Evolutionary conservation across 495 filamentous ascomycete genomes (phyloP).

Genomic region (Penicillium tannophilum): DNA sequence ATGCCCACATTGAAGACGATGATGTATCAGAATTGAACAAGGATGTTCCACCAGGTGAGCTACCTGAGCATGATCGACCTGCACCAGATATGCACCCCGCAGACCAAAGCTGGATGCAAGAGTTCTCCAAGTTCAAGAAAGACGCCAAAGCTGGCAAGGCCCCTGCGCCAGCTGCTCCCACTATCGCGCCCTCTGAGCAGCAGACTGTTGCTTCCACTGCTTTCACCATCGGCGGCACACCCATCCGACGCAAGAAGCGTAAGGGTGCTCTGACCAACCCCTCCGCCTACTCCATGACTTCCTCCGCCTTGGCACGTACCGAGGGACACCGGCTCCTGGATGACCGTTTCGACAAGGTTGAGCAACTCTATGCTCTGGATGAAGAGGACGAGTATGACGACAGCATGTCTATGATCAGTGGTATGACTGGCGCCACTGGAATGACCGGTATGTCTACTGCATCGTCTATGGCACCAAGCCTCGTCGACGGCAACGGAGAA

Average conservation of each 20-base stretch:
- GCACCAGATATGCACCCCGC: conserved; percentile 46
- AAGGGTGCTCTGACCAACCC: conserved; percentile 88
- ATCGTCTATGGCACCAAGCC: conserved; percentile 49
- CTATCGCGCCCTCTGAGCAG: conserved; percentile 52
- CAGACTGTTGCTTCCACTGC: conserved; percentile 70
- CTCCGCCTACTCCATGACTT: conserved; percentile 95
- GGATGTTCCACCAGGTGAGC: conserved; percentile 34
- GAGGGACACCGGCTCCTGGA: conserved; percentile 87
- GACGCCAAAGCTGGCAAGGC: conserved; percentile 56
- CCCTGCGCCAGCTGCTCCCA: conserved; percentile 41
- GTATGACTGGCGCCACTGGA: conserved; percentile 49
- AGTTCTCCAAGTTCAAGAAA: conserved; percentile 89
- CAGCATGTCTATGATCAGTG: conserved; percentile 55
- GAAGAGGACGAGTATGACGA: conserved; percentile 64
- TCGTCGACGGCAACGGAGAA: conserved; percentile 41
- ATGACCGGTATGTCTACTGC: conserved; percentile 49
- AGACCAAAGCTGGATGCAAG: conserved; percentile 79
- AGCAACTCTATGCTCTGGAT: conserved; percentile 79
- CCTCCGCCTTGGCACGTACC: conserved; percentile 82
- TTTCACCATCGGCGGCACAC: conserved; percentile 70
- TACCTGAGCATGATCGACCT: conserved; percentile 47
- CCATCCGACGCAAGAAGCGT: conserved; percentile 80
- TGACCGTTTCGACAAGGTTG: conserved; percentile 86
- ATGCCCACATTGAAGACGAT: conserved; percentile 17
- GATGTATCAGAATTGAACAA: conserved; percentile 10